Evolutionary conservation across 176 grass and related monocot species (phyloP).

Genomic region (Oryza glaberrima): DNA sequence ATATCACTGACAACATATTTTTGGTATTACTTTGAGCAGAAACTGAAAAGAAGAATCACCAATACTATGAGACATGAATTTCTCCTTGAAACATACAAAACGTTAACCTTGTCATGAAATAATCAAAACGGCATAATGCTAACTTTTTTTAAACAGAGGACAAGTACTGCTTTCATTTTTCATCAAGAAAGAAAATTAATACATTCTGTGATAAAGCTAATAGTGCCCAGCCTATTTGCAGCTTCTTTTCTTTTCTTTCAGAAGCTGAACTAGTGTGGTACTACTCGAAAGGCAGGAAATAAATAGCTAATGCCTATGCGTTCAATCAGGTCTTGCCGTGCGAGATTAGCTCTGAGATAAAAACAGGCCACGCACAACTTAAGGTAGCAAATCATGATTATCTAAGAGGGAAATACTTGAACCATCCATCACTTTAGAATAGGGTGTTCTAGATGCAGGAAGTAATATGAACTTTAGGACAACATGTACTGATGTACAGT

Average conservation of each 20-base stretch:
- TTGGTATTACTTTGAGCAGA: background rate
- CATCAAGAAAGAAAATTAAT: background rate
- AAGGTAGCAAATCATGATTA: background rate
- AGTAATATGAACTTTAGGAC: background rate
- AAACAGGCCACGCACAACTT: background rate
- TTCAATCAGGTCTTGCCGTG: background rate
- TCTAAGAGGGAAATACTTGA: background rate
- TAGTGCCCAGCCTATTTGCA: too few species aligned
- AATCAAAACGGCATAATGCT: background rate
- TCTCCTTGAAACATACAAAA: background rate
- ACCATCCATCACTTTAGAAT: background rate
- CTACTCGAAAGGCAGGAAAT: background rate
- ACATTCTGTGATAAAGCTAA: background rate
- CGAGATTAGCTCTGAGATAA: background rate
- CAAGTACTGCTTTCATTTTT: background rate
- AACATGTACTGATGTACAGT: background rate
- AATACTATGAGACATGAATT: background rate
- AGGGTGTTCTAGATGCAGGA: background rate
- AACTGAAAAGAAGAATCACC: background rate
- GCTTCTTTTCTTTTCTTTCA: too few species aligned
- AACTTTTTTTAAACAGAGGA: too few species aligned
- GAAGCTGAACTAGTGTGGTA: too few species aligned
- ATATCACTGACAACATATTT: background rate
- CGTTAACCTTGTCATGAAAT: background rate
- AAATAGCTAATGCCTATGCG: background rate